These are phyloP conservation scores for Trichocomaceae sp. DNA, from an alignment of 2,329 filamentous ascomycete species.

Conservation along the genomic window DNA sequence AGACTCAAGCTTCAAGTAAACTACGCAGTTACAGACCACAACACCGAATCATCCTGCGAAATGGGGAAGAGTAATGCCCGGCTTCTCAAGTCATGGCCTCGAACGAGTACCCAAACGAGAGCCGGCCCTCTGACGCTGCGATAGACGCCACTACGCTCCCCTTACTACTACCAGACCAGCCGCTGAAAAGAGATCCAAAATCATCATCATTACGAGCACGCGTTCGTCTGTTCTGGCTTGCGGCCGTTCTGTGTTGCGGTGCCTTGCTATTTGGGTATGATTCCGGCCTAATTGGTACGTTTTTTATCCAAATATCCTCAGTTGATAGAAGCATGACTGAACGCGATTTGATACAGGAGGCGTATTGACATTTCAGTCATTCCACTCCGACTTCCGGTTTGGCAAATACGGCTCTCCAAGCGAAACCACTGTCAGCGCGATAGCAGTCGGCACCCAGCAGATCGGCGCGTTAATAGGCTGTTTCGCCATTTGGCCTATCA, in stretches of 20 bases:
- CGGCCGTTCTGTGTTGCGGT: constrained; percentile 46
- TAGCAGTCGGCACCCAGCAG: constrained; percentile 48
- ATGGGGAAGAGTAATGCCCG: not conserved
- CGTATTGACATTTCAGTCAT: constrained; percentile 43
- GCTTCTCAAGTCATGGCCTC: not conserved
- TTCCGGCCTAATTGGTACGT: constrained; percentile 38
- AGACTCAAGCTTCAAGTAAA: not conserved
- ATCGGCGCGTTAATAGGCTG: constrained; percentile 49
- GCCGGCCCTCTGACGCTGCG: not conserved
- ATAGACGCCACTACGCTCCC: constrained; percentile 4
- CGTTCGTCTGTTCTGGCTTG: constrained; percentile 48
- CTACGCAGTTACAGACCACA: not conserved
- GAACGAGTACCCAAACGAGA: not conserved
- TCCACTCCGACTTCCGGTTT: constrained; percentile 38
- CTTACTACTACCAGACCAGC: not conserved
- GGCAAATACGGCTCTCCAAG: constrained; percentile 26
- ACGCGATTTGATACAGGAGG: constrained; percentile 27
- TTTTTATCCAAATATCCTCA: not conserved
- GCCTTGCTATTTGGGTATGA: constrained; percentile 42
- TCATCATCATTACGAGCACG: constrained; percentile 27
- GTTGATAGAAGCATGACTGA: not conserved
- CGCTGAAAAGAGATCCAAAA: not conserved
- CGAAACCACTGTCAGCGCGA: constrained; percentile 41
- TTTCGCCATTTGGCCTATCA: constrained; percentile 45
- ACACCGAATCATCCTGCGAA: no score